These are phyloP conservation scores for Skeletonema menzelii DNA, from an alignment of 108 stramenopile genomes.

Conservation along the genomic window DNA sequence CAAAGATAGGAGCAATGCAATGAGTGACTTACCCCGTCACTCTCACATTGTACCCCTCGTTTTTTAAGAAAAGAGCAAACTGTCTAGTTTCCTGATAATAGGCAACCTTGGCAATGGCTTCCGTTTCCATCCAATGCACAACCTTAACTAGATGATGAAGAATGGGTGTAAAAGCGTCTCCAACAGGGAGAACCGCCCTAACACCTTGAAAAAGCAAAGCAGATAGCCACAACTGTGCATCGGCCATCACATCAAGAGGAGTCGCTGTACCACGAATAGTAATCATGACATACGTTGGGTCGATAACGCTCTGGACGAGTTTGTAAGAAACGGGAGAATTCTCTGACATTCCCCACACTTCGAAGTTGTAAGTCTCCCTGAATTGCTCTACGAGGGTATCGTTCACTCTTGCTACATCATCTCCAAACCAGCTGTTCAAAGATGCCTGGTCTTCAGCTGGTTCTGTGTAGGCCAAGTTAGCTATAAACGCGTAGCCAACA, in stretches of 20 bases:
- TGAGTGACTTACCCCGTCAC: conserved; percentile 10
- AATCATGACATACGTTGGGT: conserved; percentile 39
- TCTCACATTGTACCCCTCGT: conserved; percentile 3
- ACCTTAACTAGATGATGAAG: conserved; percentile 27
- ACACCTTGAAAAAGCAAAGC: conserved; percentile 65
- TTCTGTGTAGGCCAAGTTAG: conserved; percentile 46
- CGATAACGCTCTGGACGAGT: conserved; percentile 41
- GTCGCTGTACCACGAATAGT: conserved; percentile 70
- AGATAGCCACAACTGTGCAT: conserved; percentile 75
- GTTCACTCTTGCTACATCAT: conserved; percentile 36
- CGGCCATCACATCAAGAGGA: conserved; percentile 62
- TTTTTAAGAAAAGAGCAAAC: conserved; percentile 23
- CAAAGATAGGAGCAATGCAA: neutral
- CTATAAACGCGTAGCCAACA: conserved; percentile 54
- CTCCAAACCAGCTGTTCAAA: conserved; percentile 62
- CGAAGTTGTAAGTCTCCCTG: conserved; percentile 6
- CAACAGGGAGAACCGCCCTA: conserved; percentile 60
- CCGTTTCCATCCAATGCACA: conserved; percentile 22
- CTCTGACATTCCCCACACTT: conserved; percentile 2
- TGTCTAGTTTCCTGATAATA: conserved; percentile 41
- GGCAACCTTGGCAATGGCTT: conserved; percentile 29
- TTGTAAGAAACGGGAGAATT: conserved; percentile 53
- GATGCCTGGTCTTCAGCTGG: conserved; percentile 28
- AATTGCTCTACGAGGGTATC: conserved; percentile 45
- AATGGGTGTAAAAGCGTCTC: conserved; percentile 42